phyloP scores from a whole-genome alignment of 805 yeast genomes.

The Starmerella vaccinii region DNA sequence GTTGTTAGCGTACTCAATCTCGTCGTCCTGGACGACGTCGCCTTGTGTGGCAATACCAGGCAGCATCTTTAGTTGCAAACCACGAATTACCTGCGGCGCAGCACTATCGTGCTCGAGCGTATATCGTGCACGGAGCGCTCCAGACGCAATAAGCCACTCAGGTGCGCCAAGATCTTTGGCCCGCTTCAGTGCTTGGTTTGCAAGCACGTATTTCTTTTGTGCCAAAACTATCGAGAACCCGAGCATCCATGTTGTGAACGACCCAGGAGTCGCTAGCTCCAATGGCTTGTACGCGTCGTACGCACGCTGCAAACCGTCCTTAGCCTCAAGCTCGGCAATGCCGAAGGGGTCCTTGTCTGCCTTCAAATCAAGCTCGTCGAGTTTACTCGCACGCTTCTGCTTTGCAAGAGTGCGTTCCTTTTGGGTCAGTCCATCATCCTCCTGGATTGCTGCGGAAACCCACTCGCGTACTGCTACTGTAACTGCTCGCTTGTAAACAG shows the following conservation, averaged over 20 bases:
- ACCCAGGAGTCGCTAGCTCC: constrained; percentile 12
- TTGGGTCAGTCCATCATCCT: constrained; percentile 25
- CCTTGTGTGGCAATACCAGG: constrained; percentile 24
- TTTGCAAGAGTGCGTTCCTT: constrained; percentile 33
- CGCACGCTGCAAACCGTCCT: constrained; percentile 38
- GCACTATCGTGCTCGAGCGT: constrained; percentile 32
- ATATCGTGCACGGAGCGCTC: constrained; percentile 32
- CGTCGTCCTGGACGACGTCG: constrained; percentile 21
- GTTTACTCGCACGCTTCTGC: constrained; percentile 37
- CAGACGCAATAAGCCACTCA: constrained; percentile 25
- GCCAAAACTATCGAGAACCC: constrained; percentile 37
- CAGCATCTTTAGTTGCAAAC: constrained; percentile 26
- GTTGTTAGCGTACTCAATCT: constrained; percentile 24
- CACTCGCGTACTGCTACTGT: constrained; percentile 43
- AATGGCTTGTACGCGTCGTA: constrained; percentile 35
- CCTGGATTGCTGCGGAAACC: constrained; percentile 13
- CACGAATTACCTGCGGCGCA: constrained; percentile 39
- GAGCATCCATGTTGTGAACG: constrained; percentile 36
- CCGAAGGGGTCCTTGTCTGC: constrained; percentile 42
- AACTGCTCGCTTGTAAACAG: constrained; percentile 61
- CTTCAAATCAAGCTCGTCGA: constrained; percentile 36
- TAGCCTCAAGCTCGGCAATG: constrained; percentile 31
- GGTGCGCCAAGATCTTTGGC: constrained; percentile 35
- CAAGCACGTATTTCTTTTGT: constrained; percentile 43
- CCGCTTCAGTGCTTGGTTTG: constrained; percentile 41